Evolutionary conservation across 495 filamentous ascomycete genomes (phyloP).

Genomic region (Annulohypoxylon stygium): DNA sequence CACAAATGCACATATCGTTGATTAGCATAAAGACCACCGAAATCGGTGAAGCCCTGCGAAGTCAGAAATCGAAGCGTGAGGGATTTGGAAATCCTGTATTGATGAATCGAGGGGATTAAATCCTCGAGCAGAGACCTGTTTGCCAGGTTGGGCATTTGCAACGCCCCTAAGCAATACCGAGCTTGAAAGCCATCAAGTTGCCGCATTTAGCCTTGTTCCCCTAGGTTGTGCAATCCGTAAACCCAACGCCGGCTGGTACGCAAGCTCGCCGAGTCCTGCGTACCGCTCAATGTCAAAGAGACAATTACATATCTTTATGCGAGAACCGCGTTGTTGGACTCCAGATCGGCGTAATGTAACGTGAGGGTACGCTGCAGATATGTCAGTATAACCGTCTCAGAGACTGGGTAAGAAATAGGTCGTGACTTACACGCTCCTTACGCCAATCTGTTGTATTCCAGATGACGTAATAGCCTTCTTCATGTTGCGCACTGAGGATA

Average conservation of each 20-base stretch:
- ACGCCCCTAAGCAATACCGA: conserved; percentile 26
- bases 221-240: conserved; percentile 29
- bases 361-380: conserved; percentile 77
- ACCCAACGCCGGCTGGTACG: conserved; percentile 37
- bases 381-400: conserved; percentile 36
- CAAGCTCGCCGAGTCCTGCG: conserved; percentile 25
- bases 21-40: conserved; percentile 1
- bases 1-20: background rate
- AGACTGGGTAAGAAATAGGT: background rate
- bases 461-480: conserved; percentile 89
- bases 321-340: conserved; percentile 56
- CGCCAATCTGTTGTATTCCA: conserved; percentile 90
- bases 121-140: conserved; percentile 17
- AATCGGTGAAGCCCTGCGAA: background rate
- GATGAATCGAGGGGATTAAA: conserved; percentile 20
- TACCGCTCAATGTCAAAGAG: conserved; percentile 32
- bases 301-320: conserved; percentile 20
- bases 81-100: conserved; percentile 41
- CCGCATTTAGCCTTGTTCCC: conserved; percentile 37
- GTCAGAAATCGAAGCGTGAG: background rate
- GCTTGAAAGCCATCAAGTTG: conserved; percentile 29
- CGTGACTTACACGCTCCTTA: conserved; percentile 77
- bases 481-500: conserved; percentile 73
- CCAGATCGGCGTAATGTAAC: conserved; percentile 82
- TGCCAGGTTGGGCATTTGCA: conserved; percentile 22